Base-by-base conservation (phyloP, 2,329 filamentous ascomycete species). In the Fusarium sp. region DNA sequence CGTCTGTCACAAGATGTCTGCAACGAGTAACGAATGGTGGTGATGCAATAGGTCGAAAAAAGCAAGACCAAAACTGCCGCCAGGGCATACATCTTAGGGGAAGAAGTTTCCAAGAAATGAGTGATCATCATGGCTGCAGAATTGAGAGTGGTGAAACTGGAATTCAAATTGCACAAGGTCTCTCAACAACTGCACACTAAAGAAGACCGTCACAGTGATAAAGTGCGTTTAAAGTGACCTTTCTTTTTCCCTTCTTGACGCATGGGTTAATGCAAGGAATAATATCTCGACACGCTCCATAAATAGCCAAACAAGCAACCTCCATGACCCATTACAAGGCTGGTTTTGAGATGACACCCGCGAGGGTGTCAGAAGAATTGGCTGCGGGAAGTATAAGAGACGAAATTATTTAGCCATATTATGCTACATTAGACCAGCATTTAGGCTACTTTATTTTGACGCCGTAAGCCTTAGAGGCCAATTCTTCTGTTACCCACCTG, bases 41-140 rank as follows among this genome's bases (percentile, higher is more conserved):
- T 72, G 22, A 71, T 54, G 16, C 48, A 71, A 25, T 71, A 58
- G 22, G 68, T 72, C 1, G 52, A 66, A 1, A 71, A 47, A 16
- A 72, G n/a, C 2, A 72, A n/a, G 2, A 69, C 6, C n/a, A 72
- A n/a, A 2, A 52, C 7, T 14, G 24, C 52, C 22, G 45, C 27
- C 14, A 71, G 24, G 34, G 41, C 37, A 30, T 69, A 20, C 8
- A 25, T 45, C 10, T 37, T 52, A 3, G 45, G 30, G 24, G 60
- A 48, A 4, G 60, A 48, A 4, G 37, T 34, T 20, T 45, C 30
- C 4, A 68, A 13, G 4, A 12, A 24, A 22, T 34, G 22, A 32
- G 29, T 22, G n/a, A 56, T 16, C 11, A 27, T 48, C 40, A 59
- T 59, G 52, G 45, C 69, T 20, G 59, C 48, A 13, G 65, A 30